Percentiles rank a stretch among this genome's conserved stretches.
Evolutionary conservation across 371 early-diverging fungal genomes (phyloP).

Genomic region (Cokeromyces recurvatus): DNA sequence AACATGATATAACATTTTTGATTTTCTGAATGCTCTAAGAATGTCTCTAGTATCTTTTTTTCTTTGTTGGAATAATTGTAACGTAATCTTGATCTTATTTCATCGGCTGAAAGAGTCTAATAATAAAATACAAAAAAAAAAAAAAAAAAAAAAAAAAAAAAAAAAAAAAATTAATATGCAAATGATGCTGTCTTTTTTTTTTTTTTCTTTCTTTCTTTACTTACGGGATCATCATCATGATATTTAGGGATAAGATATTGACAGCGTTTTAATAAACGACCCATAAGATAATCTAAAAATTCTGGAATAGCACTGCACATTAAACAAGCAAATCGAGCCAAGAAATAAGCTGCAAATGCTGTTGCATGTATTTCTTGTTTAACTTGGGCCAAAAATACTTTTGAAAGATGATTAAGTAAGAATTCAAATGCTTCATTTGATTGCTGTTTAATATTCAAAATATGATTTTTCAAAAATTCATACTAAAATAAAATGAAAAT

Average conservation of each 20-base stretch:
- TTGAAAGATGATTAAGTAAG: constrained; percentile 65
- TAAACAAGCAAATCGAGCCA: constrained; percentile 65
- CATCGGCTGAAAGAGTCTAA: constrained; percentile 31
- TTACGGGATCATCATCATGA: constrained; percentile 48
- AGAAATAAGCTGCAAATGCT: constrained; percentile 60
- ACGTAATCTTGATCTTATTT: constrained; percentile 29
- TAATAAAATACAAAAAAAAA: too few relatives aligned
- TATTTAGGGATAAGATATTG: constrained; percentile 75
- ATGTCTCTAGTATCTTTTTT: constrained; percentile 30
- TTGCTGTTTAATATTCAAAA: constrained; percentile 36
- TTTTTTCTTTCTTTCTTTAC: too few relatives aligned
- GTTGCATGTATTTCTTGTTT: constrained; percentile 70
- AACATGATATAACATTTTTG: constrained; percentile 74
- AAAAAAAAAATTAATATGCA: constrained; percentile 3
- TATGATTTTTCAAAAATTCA: constrained; percentile 37
- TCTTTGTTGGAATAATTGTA: constrained; percentile 51
- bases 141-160: too few relatives aligned
- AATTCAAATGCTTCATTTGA: constrained; percentile 48
- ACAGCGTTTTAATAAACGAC: constrained; percentile 74
- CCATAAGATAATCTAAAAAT: constrained; percentile 66
- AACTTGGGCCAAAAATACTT: constrained; percentile 64
- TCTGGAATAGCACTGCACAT: constrained; percentile 55
- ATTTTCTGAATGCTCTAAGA: constrained; percentile 60
- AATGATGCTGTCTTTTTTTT: too few relatives aligned
- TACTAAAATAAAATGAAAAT: constrained; percentile 33